phyloP scores from a whole-genome alignment of 257 asterid genomes.

The Lithospermum erythrorhizon region DNA sequence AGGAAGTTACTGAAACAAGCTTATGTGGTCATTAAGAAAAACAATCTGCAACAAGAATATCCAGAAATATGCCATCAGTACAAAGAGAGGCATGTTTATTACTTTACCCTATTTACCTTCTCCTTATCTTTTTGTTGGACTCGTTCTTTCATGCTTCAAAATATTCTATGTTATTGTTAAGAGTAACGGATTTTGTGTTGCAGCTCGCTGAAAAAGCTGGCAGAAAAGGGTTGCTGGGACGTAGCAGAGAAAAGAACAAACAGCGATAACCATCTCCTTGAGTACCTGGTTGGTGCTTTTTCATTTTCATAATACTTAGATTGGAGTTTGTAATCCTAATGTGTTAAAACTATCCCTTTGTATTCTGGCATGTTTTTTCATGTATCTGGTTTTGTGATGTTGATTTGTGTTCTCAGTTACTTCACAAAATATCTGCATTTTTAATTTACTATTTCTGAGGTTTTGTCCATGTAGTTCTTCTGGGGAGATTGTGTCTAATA shows the following conservation, averaged over 20 bases:
- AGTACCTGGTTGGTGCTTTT: constrained; percentile 62
- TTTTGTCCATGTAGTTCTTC: not conserved
- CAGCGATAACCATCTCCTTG: constrained; percentile 56
- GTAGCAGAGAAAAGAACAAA: constrained; percentile 73
- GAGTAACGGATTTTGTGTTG: constrained; percentile 12
- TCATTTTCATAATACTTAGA: not conserved
- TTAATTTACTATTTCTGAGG: no score
- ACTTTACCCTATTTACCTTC: constrained; percentile 10
- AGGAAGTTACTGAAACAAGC: constrained; percentile 43
- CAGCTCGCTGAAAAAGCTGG: constrained; percentile 89
- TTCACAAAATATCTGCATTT: not conserved
- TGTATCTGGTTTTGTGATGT: no score
- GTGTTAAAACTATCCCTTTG: no score
- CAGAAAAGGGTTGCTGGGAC: constrained; percentile 94
- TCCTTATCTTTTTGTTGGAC: constrained; percentile 7
- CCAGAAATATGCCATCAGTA: constrained; percentile 72
- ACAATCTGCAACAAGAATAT: constrained; percentile 59
- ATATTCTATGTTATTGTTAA: not conserved
- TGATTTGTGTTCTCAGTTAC: not conserved
- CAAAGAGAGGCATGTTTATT: constrained; percentile 66
- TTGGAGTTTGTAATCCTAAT: not conserved
- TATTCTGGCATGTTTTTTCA: not conserved
- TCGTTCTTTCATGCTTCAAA: constrained; percentile 1
- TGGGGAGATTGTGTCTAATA: not conserved
- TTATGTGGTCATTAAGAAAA: constrained; percentile 51